phyloP scores from a whole-genome alignment of 345 rosid species.

The Gossypium herbaceum region DNA sequence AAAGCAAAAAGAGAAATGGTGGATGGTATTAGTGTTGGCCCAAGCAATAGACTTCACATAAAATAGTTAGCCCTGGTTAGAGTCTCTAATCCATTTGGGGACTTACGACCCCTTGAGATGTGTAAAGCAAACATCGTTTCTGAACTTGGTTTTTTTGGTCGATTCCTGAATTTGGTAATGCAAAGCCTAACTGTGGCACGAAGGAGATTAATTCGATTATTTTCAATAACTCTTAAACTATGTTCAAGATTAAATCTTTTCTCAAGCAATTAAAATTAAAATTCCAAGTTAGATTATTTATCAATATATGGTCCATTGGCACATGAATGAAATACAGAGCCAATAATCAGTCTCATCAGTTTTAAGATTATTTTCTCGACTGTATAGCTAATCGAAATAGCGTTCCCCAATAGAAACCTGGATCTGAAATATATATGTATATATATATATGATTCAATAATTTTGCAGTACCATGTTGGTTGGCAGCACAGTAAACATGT shows the following conservation, averaged over 20 bases:
- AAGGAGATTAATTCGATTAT: too few relatives aligned
- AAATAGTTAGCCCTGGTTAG: neutral
- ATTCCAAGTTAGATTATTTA: too few relatives aligned
- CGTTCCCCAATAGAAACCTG: too few relatives aligned
- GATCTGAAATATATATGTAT: too few relatives aligned
- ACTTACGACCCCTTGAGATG: neutral
- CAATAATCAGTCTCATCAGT: neutral
- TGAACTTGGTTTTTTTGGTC: too few relatives aligned
- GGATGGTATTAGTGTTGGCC: neutral
- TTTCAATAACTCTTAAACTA: too few relatives aligned
- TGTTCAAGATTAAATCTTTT: too few relatives aligned
- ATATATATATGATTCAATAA: neutral
- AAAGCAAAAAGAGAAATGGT: neutral
- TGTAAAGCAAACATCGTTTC: too few relatives aligned
- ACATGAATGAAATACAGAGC: neutral
- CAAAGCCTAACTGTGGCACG: too few relatives aligned
- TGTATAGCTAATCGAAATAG: too few relatives aligned
- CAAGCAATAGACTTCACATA: neutral
- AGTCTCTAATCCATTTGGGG: neutral
- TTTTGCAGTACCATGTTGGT: neutral
- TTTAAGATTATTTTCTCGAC: neutral
- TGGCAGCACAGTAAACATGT: neutral
- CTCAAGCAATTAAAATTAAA: too few relatives aligned
- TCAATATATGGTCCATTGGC: neutral
- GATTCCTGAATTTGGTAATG: too few relatives aligned